Conservation (phyloP, 73 alveolate genomes). For the Symbiodinium pilosum region DNA sequence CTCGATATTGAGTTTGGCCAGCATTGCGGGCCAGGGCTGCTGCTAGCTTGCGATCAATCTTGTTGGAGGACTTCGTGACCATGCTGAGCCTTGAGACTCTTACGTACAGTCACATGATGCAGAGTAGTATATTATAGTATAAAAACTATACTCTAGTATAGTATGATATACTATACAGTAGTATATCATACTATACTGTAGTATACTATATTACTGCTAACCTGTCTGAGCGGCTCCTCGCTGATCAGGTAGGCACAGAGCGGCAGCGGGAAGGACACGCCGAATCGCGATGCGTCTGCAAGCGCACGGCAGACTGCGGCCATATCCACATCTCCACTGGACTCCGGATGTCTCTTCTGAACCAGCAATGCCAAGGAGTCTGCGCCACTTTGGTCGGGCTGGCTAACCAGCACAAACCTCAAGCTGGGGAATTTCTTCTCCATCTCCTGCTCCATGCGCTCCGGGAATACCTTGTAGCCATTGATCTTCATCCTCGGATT, state of each 20-base stretch:
- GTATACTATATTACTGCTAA: too few species aligned
- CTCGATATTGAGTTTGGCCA: not conserved
- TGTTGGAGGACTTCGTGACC: not conserved
- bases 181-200: too few species aligned
- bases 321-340: not conserved
- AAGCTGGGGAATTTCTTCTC: conserved; percentile 10
- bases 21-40: not conserved
- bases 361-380: conserved; percentile 18
- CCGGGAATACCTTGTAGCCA: conserved; percentile 19
- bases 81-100: not conserved
- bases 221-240: not conserved
- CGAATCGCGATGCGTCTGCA: not conserved
- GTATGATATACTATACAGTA: too few species aligned
- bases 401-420: not conserved
- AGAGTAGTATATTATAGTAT: too few species aligned
- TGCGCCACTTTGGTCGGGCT: not conserved
- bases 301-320: not conserved
- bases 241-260: not conserved
- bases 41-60: conserved; percentile 16
- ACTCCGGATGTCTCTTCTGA: not conserved
- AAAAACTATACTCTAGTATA: too few species aligned
- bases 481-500: conserved; percentile 2
- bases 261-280: conserved; percentile 21
- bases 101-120: too few species aligned
- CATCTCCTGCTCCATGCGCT: conserved; percentile 16